Evolutionary conservation across 176 grass and related monocot genomes (phyloP).

Genomic region (Triticum dicoccoides): DNA sequence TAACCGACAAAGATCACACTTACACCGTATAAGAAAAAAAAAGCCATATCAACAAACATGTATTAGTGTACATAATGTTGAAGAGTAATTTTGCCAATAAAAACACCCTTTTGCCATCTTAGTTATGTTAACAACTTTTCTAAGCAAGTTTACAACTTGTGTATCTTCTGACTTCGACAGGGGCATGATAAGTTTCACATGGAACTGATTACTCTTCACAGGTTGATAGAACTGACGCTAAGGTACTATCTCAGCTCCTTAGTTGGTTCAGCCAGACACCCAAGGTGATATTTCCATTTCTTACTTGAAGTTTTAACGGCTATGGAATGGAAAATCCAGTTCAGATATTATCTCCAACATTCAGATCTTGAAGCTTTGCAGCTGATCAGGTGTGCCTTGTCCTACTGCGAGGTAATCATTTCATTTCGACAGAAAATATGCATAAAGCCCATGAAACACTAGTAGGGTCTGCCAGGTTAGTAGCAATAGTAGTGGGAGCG

Average conservation of each 20-base stretch:
- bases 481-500: too few relatives aligned
- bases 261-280: constrained; percentile 67
- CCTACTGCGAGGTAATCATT: constrained; percentile 55
- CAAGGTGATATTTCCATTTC: constrained; percentile 51
- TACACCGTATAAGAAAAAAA: neutral
- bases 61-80: neutral
- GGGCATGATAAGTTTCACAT: constrained; percentile 47
- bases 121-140: constrained; percentile 5
- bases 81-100: neutral
- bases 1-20: neutral
- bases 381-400: constrained; percentile 89
- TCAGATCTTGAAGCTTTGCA: constrained; percentile 64
- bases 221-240: constrained; percentile 34
- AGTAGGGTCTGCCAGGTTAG: too few relatives aligned
- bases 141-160: constrained; percentile 2
- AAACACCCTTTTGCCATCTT: neutral
- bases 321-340: neutral
- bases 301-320: neutral
- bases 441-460: constrained; percentile 38
- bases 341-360: constrained; percentile 14
- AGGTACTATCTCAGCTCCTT: constrained; percentile 52
- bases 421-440: constrained; percentile 36
- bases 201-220: constrained; percentile 56
- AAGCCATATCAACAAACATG: neutral
- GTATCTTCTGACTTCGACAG: constrained; percentile 36